phyloP scores from a whole-genome alignment of 75 land plant species.

The Picea glauca region DNA sequence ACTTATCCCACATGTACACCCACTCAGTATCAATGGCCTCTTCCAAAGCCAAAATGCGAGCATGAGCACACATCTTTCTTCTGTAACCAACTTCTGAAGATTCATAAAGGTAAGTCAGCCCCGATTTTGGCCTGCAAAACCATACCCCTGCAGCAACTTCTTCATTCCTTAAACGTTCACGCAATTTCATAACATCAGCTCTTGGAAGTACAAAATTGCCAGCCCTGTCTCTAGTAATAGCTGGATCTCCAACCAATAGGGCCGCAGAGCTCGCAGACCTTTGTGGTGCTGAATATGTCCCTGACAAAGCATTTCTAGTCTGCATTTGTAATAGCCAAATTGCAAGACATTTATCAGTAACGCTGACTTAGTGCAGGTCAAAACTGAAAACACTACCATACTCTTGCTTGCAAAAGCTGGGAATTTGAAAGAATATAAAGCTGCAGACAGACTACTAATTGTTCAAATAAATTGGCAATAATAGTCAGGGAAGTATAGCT shows the following conservation, averaged over 20 bases:
- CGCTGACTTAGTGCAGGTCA: background rate
- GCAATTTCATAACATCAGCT: constrained; percentile 93
- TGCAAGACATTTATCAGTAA: background rate
- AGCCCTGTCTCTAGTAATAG: constrained; percentile 77
- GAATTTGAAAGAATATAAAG: background rate
- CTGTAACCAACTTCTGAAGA: constrained; percentile 65
- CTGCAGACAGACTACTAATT: background rate
- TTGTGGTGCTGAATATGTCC: constrained; percentile 98
- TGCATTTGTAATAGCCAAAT: constrained; percentile 21
- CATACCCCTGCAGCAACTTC: constrained; percentile 89
- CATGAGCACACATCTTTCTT: constrained; percentile 97
- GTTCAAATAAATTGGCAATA: background rate
- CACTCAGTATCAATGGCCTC: constrained; percentile 99
- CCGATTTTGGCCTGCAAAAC: constrained; percentile 36
- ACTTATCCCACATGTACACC: constrained; percentile 99
- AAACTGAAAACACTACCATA: background rate
- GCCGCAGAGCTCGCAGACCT: constrained; percentile 99
- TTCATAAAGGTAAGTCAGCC: constrained; percentile 43
- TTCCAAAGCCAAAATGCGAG: constrained; percentile 89
- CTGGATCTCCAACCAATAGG: constrained; percentile 94
- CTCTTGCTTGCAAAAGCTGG: background rate
- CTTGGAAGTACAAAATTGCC: constrained; percentile 98
- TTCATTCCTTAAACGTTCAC: constrained; percentile 92
- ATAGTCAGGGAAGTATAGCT: background rate
- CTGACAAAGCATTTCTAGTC: constrained; percentile 98